phyloP scores from a whole-genome alignment of 371 early-diverging fungal species.

The Syncephalastrum sp. region DNA sequence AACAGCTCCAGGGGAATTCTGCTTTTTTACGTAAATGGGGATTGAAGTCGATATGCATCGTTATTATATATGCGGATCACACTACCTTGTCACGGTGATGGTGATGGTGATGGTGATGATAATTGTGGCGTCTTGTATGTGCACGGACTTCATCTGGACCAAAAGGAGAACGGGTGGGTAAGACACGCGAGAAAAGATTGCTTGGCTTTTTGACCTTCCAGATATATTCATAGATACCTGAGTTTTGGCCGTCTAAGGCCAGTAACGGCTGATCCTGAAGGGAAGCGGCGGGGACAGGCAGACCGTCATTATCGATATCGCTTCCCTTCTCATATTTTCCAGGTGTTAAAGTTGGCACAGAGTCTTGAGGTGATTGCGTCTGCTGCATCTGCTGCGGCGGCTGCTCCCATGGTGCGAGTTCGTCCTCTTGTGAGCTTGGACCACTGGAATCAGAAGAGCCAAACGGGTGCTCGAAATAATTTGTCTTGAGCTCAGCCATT shows the following conservation, averaged over 20 bases:
- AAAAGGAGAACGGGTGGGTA: conserved; percentile 30
- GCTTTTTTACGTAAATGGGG: no score
- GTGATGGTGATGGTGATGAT: no score
- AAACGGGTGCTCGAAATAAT: conserved; percentile 46
- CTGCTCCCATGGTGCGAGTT: conserved; percentile 20
- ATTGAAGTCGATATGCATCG: no score
- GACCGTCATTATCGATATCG: no score
- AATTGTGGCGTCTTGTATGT: no score
- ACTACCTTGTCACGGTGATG: no score
- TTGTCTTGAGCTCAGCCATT: conserved; percentile 18
- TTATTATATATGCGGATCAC: no score
- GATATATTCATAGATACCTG: no score
- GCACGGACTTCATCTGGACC: conserved; percentile 2
- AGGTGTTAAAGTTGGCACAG: not conserved
- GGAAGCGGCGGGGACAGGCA: no score
- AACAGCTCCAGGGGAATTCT: no score
- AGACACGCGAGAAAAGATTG: conserved; percentile 20
- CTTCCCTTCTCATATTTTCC: not conserved
- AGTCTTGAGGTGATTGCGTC: conserved; percentile 6
- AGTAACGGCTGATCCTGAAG: no score
- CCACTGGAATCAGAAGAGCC: conserved; percentile 22
- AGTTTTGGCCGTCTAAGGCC: no score
- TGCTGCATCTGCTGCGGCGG: not conserved
- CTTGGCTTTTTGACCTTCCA: not conserved
- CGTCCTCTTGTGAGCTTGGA: conserved; percentile 13